Conservation (phyloP, 306 rosid genomes). For the Fragaria iinumae region DNA sequence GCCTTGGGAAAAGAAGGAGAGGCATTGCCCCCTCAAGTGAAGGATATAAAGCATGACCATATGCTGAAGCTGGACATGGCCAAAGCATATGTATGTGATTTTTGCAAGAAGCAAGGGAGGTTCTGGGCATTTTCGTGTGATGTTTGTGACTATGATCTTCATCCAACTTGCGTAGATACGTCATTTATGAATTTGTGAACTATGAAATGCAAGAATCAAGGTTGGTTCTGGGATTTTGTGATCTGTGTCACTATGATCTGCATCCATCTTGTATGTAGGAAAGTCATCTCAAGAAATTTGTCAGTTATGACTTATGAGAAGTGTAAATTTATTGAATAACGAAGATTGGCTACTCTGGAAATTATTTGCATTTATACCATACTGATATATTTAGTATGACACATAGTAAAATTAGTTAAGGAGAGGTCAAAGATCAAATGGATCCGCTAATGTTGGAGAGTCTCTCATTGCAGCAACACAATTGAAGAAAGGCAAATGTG, state of each 20-base stretch:
- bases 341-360: background rate
- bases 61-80: constrained; percentile 77
- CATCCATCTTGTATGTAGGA: constrained; percentile 66
- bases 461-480: background rate
- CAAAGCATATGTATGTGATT: constrained; percentile 83
- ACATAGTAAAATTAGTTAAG: background rate
- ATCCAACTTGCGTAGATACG: constrained; percentile 68
- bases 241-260: constrained; percentile 75
- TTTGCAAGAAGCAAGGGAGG: constrained; percentile 61
- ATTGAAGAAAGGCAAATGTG: background rate
- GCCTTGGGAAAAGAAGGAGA: constrained; percentile 74
- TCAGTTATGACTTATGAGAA: background rate
- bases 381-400: background rate
- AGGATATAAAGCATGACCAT: constrained; percentile 85
- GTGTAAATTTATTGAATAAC: background rate
- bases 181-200: background rate
- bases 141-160: constrained; percentile 88
- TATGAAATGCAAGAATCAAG: constrained; percentile 44
- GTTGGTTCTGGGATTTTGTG: constrained; percentile 80
- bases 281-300: constrained; percentile 5
- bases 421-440: constrained; percentile 5
- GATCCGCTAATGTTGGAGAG: constrained; percentile 23
- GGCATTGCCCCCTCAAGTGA: constrained; percentile 65
- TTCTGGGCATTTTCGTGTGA: constrained; percentile 93
- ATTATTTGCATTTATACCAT: background rate